Evolutionary conservation across 495 filamentous ascomycete species (phyloP).

Genomic region (Parmelia sp.): DNA sequence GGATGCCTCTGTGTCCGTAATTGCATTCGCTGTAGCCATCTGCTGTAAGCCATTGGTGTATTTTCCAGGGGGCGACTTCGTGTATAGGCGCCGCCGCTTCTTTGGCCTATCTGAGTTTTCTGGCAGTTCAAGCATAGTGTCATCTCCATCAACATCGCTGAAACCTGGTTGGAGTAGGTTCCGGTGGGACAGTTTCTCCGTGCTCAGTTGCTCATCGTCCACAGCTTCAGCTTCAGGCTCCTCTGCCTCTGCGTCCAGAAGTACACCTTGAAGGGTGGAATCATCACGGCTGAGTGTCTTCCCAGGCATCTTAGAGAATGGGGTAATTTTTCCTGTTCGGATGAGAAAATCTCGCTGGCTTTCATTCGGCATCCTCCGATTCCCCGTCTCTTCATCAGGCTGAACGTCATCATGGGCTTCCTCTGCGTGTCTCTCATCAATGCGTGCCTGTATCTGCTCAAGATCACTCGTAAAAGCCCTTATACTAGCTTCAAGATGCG

Average conservation of each 20-base stretch:
- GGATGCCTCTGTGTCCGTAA: constrained; percentile 27
- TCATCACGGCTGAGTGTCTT: constrained; percentile 47
- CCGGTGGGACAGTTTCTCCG: constrained; percentile 57
- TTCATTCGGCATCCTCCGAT: constrained; percentile 65
- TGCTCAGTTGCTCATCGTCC: constrained; percentile 33
- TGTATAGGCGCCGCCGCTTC: constrained; percentile 40
- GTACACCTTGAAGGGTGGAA: constrained; percentile 60
- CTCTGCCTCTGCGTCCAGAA: constrained; percentile 69
- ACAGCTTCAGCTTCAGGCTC: constrained; percentile 42
- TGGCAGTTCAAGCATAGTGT: constrained; percentile 26
- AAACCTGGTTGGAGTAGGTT: constrained; percentile 79
- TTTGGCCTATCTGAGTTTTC: constrained; percentile 26
- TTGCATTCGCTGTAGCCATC: neutral
- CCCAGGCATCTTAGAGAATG: constrained; percentile 68
- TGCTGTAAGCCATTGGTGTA: constrained; percentile 1
- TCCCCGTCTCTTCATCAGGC: constrained; percentile 34
- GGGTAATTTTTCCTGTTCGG: constrained; percentile 93
- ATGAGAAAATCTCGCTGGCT: constrained; percentile 84
- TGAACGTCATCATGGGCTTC: constrained; percentile 37
- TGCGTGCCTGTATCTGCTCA: constrained; percentile 68
- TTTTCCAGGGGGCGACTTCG: neutral
- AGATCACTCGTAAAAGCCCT: constrained; percentile 59
- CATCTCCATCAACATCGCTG: constrained; percentile 44
- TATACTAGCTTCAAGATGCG: constrained; percentile 55
- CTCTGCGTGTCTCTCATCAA: constrained; percentile 59